phyloP scores from a whole-genome alignment of 495 filamentous ascomycete species.

The Aspergillus ellipticus region DNA sequence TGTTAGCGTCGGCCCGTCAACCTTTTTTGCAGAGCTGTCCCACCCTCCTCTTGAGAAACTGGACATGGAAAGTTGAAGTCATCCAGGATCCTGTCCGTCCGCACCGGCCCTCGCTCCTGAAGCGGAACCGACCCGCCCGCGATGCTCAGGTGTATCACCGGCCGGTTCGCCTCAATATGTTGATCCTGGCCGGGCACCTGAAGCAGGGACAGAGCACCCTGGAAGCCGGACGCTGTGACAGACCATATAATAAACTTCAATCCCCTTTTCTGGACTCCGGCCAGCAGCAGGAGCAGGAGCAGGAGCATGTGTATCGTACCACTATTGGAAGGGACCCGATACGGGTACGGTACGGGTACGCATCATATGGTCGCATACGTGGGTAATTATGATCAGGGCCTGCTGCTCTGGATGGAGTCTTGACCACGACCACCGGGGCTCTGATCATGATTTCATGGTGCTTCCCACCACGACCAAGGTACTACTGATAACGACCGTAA shows the following conservation, averaged over 20 bases:
- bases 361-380: neutral
- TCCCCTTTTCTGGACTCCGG: neutral
- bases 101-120: too few relatives aligned
- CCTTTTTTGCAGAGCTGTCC: slow-evolving; percentile 13
- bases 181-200: neutral
- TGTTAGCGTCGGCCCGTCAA: slow-evolving; percentile 17
- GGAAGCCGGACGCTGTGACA: neutral
- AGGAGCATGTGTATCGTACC: neutral
- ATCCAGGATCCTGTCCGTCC: neutral
- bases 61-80: neutral
- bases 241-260: neutral
- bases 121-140: neutral
- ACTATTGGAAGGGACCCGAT: neutral
- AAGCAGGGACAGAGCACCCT: neutral
- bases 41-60: slow-evolving; percentile 10
- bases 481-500: slow-evolving; percentile 6
- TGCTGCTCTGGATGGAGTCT: too few relatives aligned
- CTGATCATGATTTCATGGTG: neutral
- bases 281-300: neutral
- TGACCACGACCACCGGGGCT: too few relatives aligned
- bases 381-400: neutral
- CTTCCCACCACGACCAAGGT: too few relatives aligned
- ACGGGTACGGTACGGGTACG: neutral
- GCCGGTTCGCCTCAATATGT: neutral
- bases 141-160: neutral